Base-by-base conservation (phyloP, 2,329 filamentous ascomycete genomes). In the Aplosporella prunicola region DNA sequence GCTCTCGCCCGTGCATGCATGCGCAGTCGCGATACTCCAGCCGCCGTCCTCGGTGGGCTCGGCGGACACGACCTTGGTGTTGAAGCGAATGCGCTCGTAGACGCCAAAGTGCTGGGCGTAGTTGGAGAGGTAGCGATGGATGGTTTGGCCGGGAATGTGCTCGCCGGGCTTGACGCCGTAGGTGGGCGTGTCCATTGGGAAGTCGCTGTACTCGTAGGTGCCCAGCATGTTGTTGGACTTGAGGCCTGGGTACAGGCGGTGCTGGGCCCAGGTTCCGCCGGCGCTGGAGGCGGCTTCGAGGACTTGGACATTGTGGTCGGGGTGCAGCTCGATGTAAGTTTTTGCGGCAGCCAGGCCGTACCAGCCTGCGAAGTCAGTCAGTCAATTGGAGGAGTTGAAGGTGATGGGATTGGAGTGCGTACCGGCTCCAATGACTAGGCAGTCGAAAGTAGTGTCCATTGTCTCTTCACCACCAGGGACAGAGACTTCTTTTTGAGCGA, bases 121-220 rank as follows among this genome's bases (percentile, higher is more conserved):
- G 2, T 66, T 62, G 18, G 60, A 60, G 6, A 82, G 56, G 50
- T 82, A 82, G 0, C 55, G 45, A 47, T 79, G 69, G 33, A 80
- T 55, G 2, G 71, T 65, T 1, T 62, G 46, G 0, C 75, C 78
- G 0, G 77, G 70, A 32, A 82, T 74, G 51, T 82, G 76, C 29
- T 77, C 55, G 10, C 71, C 69, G 0, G 52, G 45, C 27, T 66
- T 60, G 33, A 69, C 61, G 20, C 50, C 36, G 26, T 47, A 56
- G 1, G 46, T 47, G 7, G 16, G 16, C 5, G 46, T 48, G 11
- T 45, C 46, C 52, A 59, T 53, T 5, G 54, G 51, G 27, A 52
- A 42, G 48, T 62, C 63, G 20, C 53, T 55, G 29, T 56, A 66
- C 49, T 67, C 61, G 16, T 52, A 57, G 18, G 54, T 56, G n/a